Percentiles rank a stretch among this genome's conserved stretches.
Conservation (phyloP, 208 protist genomes). For the Vickermania ingenoplastis region DNA sequence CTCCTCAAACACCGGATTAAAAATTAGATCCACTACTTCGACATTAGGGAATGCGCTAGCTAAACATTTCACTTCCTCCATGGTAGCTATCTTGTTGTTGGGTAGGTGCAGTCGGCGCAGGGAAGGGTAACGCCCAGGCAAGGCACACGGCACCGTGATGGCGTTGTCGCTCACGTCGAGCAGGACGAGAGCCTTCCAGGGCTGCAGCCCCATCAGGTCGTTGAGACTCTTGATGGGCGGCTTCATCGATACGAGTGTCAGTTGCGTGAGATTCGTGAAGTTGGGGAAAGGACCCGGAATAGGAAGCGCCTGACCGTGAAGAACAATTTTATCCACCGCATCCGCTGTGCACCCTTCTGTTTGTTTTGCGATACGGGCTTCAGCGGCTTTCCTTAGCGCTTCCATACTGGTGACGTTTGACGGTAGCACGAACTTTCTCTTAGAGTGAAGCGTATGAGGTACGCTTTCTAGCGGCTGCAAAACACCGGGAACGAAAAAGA, state of each 20-base stretch:
- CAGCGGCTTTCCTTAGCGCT: constrained; percentile 9
- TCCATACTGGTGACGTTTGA: no score
- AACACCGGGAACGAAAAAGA: no score
- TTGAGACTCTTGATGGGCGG: constrained; percentile 29
- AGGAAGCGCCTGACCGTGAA: constrained; percentile 43
- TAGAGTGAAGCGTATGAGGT: no score
- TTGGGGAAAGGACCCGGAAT: constrained; percentile 31
- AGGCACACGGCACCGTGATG: constrained; percentile 22
- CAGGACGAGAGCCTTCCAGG: constrained; percentile 29
- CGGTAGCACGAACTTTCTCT: no score
- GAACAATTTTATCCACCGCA: constrained; percentile 45
- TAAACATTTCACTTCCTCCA: constrained; percentile 46
- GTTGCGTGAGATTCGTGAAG: constrained; percentile 39
- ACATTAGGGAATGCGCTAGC: constrained; percentile 43
- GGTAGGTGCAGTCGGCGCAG: constrained; percentile 45
- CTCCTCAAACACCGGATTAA: constrained; percentile 47
- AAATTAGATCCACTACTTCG: constrained; percentile 49
- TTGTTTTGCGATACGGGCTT: constrained; percentile 59
- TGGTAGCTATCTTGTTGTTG: constrained; percentile 49
- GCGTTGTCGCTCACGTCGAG: constrained; percentile 83
- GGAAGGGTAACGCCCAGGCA: constrained; percentile 12
- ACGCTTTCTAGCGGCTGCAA: no score
- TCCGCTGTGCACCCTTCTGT: constrained; percentile 28
- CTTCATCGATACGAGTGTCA: constrained; percentile 60
- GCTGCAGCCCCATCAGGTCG: constrained; percentile 13